Conservation (phyloP, 2,329 filamentous ascomycete genomes). For the Phoma sp. region DNA sequence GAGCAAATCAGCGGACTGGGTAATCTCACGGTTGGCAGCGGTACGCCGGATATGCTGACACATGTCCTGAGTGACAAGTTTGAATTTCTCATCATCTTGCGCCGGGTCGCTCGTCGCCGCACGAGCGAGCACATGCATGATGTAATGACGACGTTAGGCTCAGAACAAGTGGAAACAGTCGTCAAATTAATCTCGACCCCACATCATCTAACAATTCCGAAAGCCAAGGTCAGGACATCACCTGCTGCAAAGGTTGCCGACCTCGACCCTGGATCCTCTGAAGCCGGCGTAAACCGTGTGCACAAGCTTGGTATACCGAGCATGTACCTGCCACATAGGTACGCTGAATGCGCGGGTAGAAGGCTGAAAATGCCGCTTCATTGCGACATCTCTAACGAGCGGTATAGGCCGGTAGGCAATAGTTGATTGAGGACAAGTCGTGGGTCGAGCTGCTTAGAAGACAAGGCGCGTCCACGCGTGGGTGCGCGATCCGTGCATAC, state of each 20-base stretch:
- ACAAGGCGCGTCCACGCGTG: too few relatives aligned
- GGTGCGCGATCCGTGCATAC: too few relatives aligned
- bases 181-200: constrained; percentile 5
- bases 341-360: constrained; percentile 3
- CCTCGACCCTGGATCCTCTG: neutral
- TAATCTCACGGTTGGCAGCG: constrained; percentile 28
- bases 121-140: constrained; percentile 5
- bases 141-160: constrained; percentile 17
- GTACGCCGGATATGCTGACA: constrained; percentile 32
- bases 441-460: too few relatives aligned
- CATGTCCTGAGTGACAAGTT: constrained; percentile 3
- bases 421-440: neutral
- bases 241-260: neutral
- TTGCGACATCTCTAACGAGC: neutral
- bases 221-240: neutral
- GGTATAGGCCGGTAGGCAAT: neutral
- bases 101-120: neutral
- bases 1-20: constrained; percentile 36
- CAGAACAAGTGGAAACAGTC: constrained; percentile 10
- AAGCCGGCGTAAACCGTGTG: constrained; percentile 1
- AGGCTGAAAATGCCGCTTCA: neutral
- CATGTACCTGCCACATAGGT: neutral
- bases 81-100: constrained; percentile 2
- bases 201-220: constrained; percentile 1
- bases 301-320: neutral